Evolutionary conservation across 202 grass and related monocot genomes (phyloP).

Genomic region (Alloteropsis angusta): DNA sequence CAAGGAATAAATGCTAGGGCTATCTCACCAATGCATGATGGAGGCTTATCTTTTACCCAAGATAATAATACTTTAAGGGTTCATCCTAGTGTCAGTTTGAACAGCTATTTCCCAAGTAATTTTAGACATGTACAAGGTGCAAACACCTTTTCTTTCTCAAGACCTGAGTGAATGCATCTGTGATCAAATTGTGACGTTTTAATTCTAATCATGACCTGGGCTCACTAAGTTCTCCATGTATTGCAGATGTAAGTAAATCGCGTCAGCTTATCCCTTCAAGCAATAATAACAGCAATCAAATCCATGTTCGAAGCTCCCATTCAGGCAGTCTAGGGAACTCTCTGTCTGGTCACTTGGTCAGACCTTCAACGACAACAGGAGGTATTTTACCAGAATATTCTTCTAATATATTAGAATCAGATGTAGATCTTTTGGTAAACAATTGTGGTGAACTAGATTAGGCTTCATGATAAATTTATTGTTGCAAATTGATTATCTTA

Average conservation of each 20-base stretch:
- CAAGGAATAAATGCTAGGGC: slow-evolving; percentile 36
- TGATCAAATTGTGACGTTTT: slow-evolving; percentile 37
- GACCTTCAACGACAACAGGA: slow-evolving; percentile 21
- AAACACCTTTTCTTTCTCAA: slow-evolving; percentile 38
- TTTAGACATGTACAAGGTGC: slow-evolving; percentile 38
- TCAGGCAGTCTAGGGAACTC: slow-evolving; percentile 17
- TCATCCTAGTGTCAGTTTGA: slow-evolving; percentile 25
- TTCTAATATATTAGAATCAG: neutral
- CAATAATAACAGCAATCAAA: slow-evolving; percentile 22
- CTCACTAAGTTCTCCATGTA: slow-evolving; percentile 38
- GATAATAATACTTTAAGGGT: slow-evolving; percentile 29
- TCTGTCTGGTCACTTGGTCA: slow-evolving; percentile 28
- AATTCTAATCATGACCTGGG: slow-evolving; percentile 53
- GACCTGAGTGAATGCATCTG: slow-evolving; percentile 29
- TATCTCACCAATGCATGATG: slow-evolving; percentile 41
- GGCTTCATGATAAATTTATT: neutral
- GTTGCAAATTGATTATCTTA: slow-evolving; percentile 15
- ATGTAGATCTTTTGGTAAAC: neutral
- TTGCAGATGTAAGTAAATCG: slow-evolving; percentile 37
- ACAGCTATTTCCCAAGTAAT: slow-evolving; percentile 37
- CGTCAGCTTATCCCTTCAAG: slow-evolving; percentile 34
- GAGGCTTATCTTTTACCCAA: slow-evolving; percentile 27
- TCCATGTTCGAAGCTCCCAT: slow-evolving; percentile 26
- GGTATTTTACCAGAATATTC: slow-evolving; percentile 17
- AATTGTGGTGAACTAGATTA: neutral